Evolutionary conservation across 805 yeast genomes (phyloP), one percentile per base, ranked within the genome.

Genomic region (Torulaspora quercuum): DNA sequence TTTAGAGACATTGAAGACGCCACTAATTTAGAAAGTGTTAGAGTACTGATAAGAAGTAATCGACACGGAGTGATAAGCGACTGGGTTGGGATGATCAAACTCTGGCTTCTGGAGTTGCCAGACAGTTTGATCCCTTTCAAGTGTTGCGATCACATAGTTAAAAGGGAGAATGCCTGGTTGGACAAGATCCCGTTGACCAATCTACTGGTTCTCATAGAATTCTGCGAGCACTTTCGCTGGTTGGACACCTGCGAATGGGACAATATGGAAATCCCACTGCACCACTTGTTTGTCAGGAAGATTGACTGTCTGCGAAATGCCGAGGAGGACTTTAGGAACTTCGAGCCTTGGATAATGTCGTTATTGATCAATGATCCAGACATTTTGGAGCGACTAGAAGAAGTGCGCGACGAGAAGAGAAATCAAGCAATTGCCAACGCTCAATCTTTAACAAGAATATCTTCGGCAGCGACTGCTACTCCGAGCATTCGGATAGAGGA

Each of bases 31-130:
- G 14, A 25, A 22, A 18, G 21, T 17, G 29, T 29, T 11, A 17
- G 30, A 7, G 15, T 20, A 10, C 18, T 36, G 7, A 36, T 36
- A 7, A n/a, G 26, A 23, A 20, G 28, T 11, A 32, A 37, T 11
- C 31, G 29, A 15, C 23, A 27, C 32, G 12, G 6, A 13, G 28
- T 41, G 3, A 14, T 43, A 0, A 32, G 26, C 6, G 56, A 50
- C 23, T 48, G 64, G 38, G 35, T 62, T 4, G 68, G 70, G 35
- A 61, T 75, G 12, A 58, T 77, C 40, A 77, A 77, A 48, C 52
- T 73, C 20, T 77, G 76, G 65, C 62, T 78, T 20, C 57, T 78
- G 57, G 84, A 78, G 48, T 55, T 78, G 24, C 82, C 82, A 0
- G 81, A 76, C 45, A 70, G 82, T 17, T 53, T 78, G 16, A 27